Percentiles rank a stretch among this genome's conserved stretches.
Evolutionary conservation across 1,139 yeast species (phyloP).

Genomic region (Suhomyces bribrorum): DNA sequence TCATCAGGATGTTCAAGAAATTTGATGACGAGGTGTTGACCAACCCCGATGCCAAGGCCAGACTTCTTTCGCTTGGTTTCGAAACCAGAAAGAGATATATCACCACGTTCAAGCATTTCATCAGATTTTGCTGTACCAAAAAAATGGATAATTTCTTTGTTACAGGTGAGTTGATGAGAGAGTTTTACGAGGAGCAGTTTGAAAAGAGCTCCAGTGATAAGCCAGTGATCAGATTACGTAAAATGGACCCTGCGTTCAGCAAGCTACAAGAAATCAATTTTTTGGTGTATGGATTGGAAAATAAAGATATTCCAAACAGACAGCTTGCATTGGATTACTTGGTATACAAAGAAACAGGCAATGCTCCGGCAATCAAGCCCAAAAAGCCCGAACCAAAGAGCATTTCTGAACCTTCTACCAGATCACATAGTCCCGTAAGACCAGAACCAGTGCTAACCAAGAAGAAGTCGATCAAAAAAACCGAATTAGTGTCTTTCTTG

Average conservation of each 20-base stretch:
- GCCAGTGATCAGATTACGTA: constrained; percentile 20
- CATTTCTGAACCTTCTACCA: neutral
- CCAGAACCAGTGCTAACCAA: constrained; percentile 1
- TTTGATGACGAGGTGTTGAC: constrained; percentile 22
- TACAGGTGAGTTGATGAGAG: constrained; percentile 21
- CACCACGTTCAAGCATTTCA: constrained; percentile 21
- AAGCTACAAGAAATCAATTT: constrained; percentile 21
- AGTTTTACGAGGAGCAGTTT: constrained; percentile 20
- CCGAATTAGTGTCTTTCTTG: constrained; percentile 6
- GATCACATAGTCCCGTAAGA: neutral
- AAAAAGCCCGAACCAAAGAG: neutral
- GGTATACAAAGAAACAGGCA: constrained; percentile 17
- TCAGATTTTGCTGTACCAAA: constrained; percentile 19
- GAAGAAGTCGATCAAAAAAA: constrained; percentile 5
- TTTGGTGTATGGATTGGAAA: constrained; percentile 18
- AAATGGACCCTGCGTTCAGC: constrained; percentile 23
- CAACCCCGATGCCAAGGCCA: constrained; percentile 18
- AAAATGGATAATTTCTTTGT: constrained; percentile 17
- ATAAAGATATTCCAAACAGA: constrained; percentile 20
- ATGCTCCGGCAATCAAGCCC: constrained; percentile 5
- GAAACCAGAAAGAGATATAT: constrained; percentile 21
- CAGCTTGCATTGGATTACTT: constrained; percentile 19
- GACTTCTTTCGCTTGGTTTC: constrained; percentile 19
- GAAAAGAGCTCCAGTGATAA: constrained; percentile 17
- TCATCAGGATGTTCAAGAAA: constrained; percentile 20